phyloP scores from a whole-genome alignment of 169 alveolate genomes.

The Plasmodium vivax region DNA sequence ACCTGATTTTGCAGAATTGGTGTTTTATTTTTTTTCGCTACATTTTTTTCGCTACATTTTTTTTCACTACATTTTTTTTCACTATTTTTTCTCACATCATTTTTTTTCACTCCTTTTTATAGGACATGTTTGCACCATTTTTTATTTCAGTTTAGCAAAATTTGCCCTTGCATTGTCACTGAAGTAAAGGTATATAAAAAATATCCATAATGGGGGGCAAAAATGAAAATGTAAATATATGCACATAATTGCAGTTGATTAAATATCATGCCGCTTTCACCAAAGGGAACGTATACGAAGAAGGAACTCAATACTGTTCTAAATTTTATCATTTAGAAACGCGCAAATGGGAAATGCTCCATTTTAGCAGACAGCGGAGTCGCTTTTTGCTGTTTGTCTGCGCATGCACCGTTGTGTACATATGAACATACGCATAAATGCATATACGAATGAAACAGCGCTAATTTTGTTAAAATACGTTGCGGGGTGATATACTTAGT shows the following conservation, averaged over 20 bases:
- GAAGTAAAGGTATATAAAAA: background rate
- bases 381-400: background rate
- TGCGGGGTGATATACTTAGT: background rate
- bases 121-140: background rate
- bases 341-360: background rate
- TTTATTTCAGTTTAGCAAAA: background rate
- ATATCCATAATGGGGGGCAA: background rate
- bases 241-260: slow-evolving; percentile 12
- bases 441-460: background rate
- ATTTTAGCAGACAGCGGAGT: background rate
- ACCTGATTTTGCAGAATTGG: background rate
- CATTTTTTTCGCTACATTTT: background rate
- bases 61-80: background rate
- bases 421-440: background rate
- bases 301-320: background rate
- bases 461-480: background rate
- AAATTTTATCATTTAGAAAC: background rate
- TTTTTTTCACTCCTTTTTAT: background rate
- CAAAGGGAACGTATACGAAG: background rate
- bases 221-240: background rate
- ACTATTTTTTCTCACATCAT: too few species aligned
- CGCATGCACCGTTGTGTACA: background rate
- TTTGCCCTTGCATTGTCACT: background rate
- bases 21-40: background rate
- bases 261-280: too few species aligned